A percentile compares a stretch with the other conserved stretches of the same genome.
Conservation (phyloP, 2,329 filamentous ascomycete species). For the Clathrospora elynae region DNA sequence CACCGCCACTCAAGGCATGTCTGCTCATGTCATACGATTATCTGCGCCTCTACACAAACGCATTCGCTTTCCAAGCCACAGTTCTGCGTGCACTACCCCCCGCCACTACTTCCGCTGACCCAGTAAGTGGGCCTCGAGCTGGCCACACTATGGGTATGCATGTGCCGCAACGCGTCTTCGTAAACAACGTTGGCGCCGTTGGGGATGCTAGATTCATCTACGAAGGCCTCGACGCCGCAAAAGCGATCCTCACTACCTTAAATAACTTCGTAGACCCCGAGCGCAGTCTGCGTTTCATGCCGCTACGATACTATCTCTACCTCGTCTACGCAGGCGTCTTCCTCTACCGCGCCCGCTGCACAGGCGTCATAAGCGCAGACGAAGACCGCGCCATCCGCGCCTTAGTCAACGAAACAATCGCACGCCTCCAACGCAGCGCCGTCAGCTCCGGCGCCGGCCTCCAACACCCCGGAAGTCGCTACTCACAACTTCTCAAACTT, state of each 20-base stretch:
- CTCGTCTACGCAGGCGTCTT: slow-evolving; percentile 57
- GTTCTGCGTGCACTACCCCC: slow-evolving; percentile 54
- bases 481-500: slow-evolving; percentile 53
- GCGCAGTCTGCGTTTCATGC: slow-evolving; percentile 55
- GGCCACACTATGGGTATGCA: slow-evolving; percentile 33
- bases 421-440: slow-evolving; percentile 51
- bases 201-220: slow-evolving; percentile 58
- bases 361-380: slow-evolving; percentile 54
- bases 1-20: slow-evolving; percentile 68
- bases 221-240: slow-evolving; percentile 57
- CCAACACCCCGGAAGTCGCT: slow-evolving; percentile 55
- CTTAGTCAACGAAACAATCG: slow-evolving; percentile 55
- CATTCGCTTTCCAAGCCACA: slow-evolving; percentile 76
- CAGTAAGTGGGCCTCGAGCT: slow-evolving; percentile 2
- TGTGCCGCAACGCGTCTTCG: slow-evolving; percentile 52
- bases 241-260: slow-evolving; percentile 56
- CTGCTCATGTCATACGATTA: slow-evolving; percentile 75
- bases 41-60: slow-evolving; percentile 73
- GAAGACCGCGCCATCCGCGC: slow-evolving; percentile 54
- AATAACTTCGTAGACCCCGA: slow-evolving; percentile 58
- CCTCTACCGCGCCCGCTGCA: slow-evolving; percentile 55
- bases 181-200: slow-evolving; percentile 56
- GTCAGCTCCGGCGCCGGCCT: slow-evolving; percentile 44
- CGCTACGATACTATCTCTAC: slow-evolving; percentile 56
- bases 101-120: slow-evolving; percentile 19